Conservation (phyloP, 306 rosid genomes). For the Rosa persica region DNA sequence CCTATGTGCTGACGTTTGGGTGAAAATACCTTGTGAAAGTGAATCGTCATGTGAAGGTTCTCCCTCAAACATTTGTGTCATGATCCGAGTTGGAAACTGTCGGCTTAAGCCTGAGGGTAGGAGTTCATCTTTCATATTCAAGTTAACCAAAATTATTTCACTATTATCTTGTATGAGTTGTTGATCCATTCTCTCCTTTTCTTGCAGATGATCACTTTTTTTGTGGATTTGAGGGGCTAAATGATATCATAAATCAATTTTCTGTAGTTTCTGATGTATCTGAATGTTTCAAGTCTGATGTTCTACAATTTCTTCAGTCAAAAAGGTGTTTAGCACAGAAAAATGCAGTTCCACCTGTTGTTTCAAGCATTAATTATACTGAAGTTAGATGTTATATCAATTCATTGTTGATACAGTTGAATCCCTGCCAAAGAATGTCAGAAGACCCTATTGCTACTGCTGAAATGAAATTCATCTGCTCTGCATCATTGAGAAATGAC, state of each 20-base stretch:
- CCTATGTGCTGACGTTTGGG: slow-evolving; percentile 80
- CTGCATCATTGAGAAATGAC: slow-evolving; percentile 61
- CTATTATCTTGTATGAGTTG: slow-evolving; percentile 16
- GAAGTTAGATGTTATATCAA: slow-evolving; percentile 58
- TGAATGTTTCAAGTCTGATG: slow-evolving; percentile 72
- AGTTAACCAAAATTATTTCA: slow-evolving; percentile 15
- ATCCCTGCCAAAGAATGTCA: slow-evolving; percentile 36
- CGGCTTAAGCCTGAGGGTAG: slow-evolving; percentile 68
- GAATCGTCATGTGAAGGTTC: slow-evolving; percentile 37
- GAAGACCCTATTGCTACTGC: slow-evolving; percentile 48
- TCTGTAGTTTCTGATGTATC: slow-evolving; percentile 54
- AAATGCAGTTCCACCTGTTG: slow-evolving; percentile 31
- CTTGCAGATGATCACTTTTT: slow-evolving; percentile 52
- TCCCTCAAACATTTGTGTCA: slow-evolving; percentile 44
- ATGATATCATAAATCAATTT: slow-evolving; percentile 54
- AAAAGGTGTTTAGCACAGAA: slow-evolving; percentile 43
- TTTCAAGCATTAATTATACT: slow-evolving; percentile 37
- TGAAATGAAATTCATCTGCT: slow-evolving; percentile 53
- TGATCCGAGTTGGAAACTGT: slow-evolving; percentile 59
- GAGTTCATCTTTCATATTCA: slow-evolving; percentile 23
- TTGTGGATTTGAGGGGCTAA: slow-evolving; percentile 63
- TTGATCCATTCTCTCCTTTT: slow-evolving; percentile 3
- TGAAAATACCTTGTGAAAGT: slow-evolving; percentile 58
- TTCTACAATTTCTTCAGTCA: slow-evolving; percentile 63
- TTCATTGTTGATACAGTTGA: slow-evolving; percentile 50